Evolutionary conservation across 768 basidiomycete species (phyloP), one percentile per base, ranked within the genome.

Genomic region (Boletus sensibilis): DNA sequence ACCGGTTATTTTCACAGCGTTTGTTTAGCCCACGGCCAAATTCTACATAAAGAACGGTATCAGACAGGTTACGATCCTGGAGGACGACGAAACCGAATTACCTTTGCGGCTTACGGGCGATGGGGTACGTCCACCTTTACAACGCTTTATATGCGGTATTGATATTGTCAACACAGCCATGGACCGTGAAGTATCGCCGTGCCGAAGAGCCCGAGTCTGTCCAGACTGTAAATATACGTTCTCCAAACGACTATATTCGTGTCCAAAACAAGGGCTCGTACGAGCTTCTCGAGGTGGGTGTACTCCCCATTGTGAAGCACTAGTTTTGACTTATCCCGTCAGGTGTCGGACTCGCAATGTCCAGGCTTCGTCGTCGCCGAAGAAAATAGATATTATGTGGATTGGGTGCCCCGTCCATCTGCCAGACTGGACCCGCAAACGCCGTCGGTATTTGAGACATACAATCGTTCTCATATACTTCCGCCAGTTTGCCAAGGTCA

Each of bases 91-190:
- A 38, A 87, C 86, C 0, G 79, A 76, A 35, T 78, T 98, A 12
- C 94, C 94, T 38, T 73, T 98, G 40, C 82, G 94, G 27, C 74
- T 99, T 50, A 95, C 94, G 20, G 97, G 97, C 6, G 90, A 95
- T 69, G 88, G 86, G 46, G 95, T 96, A 72, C 58, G 86, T 75
- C 4, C 16, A 20, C 37, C 34, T 43, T n/a, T 40, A 10, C 7
- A 35, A 29, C 21, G 43, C 20, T 7, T 59, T 10, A 18, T 18
- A n/a, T 43, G 48, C 38, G 20, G 18, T 59, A 51, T 48, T 50
- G 53, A 49, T 55, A 11, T 23, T 53, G 41, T 40, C 52, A 46
- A 27, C 10, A 23, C 63, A 98, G 94, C 94, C 96, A 8, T 99
- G 96, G 96, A 79, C 75, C 14, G 69, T 99, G 43, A 84, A 81